Base-by-base conservation (phyloP, 2,329 filamentous ascomycete genomes). In the Cordyceps farinosa region DNA sequence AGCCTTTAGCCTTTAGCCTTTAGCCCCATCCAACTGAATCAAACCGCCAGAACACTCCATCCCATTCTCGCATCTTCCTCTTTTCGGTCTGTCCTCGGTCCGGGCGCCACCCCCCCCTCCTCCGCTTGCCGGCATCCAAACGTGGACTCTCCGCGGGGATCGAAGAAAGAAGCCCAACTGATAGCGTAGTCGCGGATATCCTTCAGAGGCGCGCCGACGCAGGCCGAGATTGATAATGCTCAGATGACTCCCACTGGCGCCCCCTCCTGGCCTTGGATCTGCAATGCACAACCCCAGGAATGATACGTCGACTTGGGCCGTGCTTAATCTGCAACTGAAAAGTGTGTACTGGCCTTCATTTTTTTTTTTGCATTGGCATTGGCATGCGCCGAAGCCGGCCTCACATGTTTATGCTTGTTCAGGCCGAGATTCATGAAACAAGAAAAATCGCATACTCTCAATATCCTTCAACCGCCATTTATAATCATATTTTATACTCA, bases 181-280 rank as follows among this genome's bases (percentile, higher is more conserved):
- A 57, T 57, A 57, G 54, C 54, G 30, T 57, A 57, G 29, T 48
- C 54, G 42, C 54, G 54, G 45, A 51, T 59, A 51, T 50, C 9
- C 48, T 38, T 15, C n/a, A 15, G n/a, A 40, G n/a, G 42, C 30
- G 55, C 44, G 32, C 57, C 57, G 57, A 60, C 47, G 57, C 47
- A 52, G 22, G 57, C 57, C 57, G 57, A 60, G 45, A 60, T 52
- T 42, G 36, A 51, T 60, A 45, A 45, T 51, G 57, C 57, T 45
- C 57, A 52, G 47, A 60, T 52, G 57, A 60, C 56, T 59, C 56
- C 34, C 29, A 54, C 52, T 42, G 22, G 22, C 15, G 10, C 52
- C n/a, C 53, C 52, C 52, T 15, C 42, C 7, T 10, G 17, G 8
- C 22, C 5, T 50, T 59, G 3, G 45, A 50, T 50, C 44, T 32